phyloP scores from a whole-genome alignment of 371 early-diverging fungal genomes.

The Mucor circinelloides region DNA sequence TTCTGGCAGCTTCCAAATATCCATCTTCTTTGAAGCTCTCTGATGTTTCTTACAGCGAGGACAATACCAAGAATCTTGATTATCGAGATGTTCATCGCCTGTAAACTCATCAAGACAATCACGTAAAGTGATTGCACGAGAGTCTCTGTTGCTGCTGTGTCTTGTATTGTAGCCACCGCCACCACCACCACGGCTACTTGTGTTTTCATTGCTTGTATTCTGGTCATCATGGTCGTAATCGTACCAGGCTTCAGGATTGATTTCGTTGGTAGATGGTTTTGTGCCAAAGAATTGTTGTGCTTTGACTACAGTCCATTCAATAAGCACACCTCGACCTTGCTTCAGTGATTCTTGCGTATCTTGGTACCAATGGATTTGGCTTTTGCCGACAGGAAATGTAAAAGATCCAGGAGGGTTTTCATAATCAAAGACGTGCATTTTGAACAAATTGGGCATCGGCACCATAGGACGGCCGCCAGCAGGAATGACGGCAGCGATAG shows the following conservation, averaged over 20 bases:
- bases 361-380: neutral
- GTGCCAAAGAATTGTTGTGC: constrained; percentile 39
- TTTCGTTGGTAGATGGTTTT: constrained; percentile 5
- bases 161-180: neutral
- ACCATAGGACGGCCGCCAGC: constrained; percentile 36
- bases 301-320: constrained; percentile 31
- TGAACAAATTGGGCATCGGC: constrained; percentile 37
- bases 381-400: neutral
- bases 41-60: constrained; percentile 62
- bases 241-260: constrained; percentile 31
- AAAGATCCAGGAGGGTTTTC: constrained; percentile 20
- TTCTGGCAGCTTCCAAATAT: constrained; percentile 60
- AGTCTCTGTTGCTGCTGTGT: neutral
- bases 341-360: too few species aligned
- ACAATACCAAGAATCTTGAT: constrained; percentile 70
- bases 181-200: too few species aligned
- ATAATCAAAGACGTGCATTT: constrained; percentile 28
- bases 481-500: constrained; percentile 40
- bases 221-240: constrained; percentile 22
- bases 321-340: constrained; percentile 45
- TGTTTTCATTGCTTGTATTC: neutral
- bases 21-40: constrained; percentile 56
- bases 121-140: constrained; percentile 23
- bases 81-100: constrained; percentile 60
- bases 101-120: constrained; percentile 68